Base-by-base conservation (phyloP, 495 filamentous ascomycete species). In the Alectoria sarmentosa region DNA sequence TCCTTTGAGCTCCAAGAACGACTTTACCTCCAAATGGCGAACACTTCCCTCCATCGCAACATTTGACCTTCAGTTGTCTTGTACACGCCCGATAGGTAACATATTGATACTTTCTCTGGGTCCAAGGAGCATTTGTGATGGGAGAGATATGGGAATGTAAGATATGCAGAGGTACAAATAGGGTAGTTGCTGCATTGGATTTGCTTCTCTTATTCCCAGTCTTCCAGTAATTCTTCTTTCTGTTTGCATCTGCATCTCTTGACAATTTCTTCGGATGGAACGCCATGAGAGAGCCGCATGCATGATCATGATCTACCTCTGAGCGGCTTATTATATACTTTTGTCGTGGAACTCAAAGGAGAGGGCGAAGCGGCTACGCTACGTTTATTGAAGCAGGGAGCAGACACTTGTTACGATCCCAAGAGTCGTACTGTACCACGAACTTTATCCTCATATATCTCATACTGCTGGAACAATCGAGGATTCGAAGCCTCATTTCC, bases 11-110 rank as follows among this genome's bases (percentile, higher is more conserved):
- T 23, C 13, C 15, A 19, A 11, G 42, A 65, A 59, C 44, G 42
- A 28, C 48, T 59, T 65, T 65, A 48, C 28, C 63, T 65, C 34
- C 63, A 65, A 49, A 65, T 26, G 63, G 63, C 23, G 34, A 65
- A 65, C 41, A 60, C 63, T 59, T 42, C 28, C 57, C n/a, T 60
- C 37, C 21, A 44, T 54, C 36, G 36, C 28, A 44, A 26, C 13
- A 39, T 17, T 28, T 34, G 5, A n/a, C 28, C 28, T 4, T 56
- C 46, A 58, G 54, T 10, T 17, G 14, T 30, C 14, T 41, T 36
- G 9, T 42, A 42, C 21, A 38, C n/a, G 17, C 5, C 39, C 42
- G 61, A 63, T 63, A 64, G 28, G 52, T 34, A 55, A 32, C 52
- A 28, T 30, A 49, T 4, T 34, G 5, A 21, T 5, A 34, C 34